phyloP scores from a whole-genome alignment of 139 green algal species.

The Astrephomene gubernaculifera region DNA sequence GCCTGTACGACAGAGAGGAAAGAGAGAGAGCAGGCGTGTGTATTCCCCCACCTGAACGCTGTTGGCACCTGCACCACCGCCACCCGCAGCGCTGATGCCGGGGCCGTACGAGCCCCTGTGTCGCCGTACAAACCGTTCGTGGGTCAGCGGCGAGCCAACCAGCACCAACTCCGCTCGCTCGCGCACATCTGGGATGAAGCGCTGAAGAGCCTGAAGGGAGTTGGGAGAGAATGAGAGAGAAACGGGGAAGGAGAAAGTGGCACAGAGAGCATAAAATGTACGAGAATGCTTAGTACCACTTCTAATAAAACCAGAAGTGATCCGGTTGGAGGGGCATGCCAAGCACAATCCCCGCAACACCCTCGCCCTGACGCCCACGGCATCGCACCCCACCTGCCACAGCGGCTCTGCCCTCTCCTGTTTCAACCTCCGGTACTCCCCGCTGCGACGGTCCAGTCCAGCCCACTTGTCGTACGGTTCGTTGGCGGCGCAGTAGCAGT shows the following conservation, averaged over 20 bases:
- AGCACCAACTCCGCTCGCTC: slow-evolving; percentile 72
- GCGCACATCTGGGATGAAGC: slow-evolving; percentile 85
- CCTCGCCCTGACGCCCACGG: neutral
- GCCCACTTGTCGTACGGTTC: slow-evolving; percentile 86
- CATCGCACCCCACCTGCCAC: slow-evolving; percentile 60
- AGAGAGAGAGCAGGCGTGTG: too few relatives aligned
- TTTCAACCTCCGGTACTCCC: slow-evolving; percentile 84
- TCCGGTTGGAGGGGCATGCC: too few relatives aligned
- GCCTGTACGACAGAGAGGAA: too few relatives aligned
- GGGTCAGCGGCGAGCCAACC: slow-evolving; percentile 84
- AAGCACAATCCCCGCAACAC: too few relatives aligned
- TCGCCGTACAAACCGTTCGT: slow-evolving; percentile 79
- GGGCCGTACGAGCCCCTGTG: slow-evolving; percentile 81
- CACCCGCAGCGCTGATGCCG: slow-evolving; percentile 68
- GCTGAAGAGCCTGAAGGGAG: slow-evolving; percentile 69
- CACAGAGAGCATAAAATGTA: too few relatives aligned
- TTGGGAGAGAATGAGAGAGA: neutral
- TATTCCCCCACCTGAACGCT: too few relatives aligned
- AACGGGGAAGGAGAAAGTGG: neutral
- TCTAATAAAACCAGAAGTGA: too few relatives aligned
- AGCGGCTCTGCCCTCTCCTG: slow-evolving; percentile 73
- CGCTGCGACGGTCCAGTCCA: slow-evolving; percentile 61
- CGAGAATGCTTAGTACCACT: too few relatives aligned
- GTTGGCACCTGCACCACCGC: slow-evolving; percentile 35
- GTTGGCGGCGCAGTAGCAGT: slow-evolving; percentile 82